Base-by-base conservation (phyloP, 495 filamentous ascomycete species). In the Amniculicola lignicola region DNA sequence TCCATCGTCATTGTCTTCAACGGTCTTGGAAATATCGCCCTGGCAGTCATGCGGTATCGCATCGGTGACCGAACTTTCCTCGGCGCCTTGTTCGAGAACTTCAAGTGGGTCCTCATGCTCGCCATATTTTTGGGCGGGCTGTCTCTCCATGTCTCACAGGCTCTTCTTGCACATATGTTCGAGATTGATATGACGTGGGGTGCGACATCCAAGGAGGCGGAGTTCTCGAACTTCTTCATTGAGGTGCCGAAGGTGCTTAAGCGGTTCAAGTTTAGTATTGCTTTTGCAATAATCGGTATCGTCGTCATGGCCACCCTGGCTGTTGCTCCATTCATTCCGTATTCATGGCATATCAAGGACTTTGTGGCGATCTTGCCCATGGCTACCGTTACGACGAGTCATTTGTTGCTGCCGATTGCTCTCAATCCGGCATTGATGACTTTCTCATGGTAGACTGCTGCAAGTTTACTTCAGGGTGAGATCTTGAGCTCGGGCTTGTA, bases 391-490 rank as follows among this genome's bases (percentile, higher is more conserved):
- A 68, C 82, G 12, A 67, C 73, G 25, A 70, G 70, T n/a, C 83
- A 86, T 63, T 78, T 83, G 64, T 64, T 82, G 29, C 61, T 85
- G 33, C 83, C 82, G 7, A 75, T 86, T 42, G 75, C 71, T 45
- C 65, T 86, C 36, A 86, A 86, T 50, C 82, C 82, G 14, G 77
- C 77, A n/a, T 65, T 86, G 67, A 85, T 86, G 82, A 74, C 80
- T 60, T 85, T 85, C 63, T 81, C 80, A 16, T 86, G 75, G 76
- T 84, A 37, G 31, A 10, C 7, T 7, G 7, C 7, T 35, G 29
- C 7, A 35, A n/a, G n/a, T 7, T 7, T 7, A 35, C 7, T 35
- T 35, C n/a, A n/a, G n/a, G n/a, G n/a, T n/a, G n/a, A n/a, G n/a
- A n/a, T n/a, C n/a, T n/a, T n/a, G n/a, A n/a, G n/a, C n/a, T n/a